Evolutionary conservation across 1,284 basidiomycete genomes (phyloP).

Genomic region (Fomes fomentarius): DNA sequence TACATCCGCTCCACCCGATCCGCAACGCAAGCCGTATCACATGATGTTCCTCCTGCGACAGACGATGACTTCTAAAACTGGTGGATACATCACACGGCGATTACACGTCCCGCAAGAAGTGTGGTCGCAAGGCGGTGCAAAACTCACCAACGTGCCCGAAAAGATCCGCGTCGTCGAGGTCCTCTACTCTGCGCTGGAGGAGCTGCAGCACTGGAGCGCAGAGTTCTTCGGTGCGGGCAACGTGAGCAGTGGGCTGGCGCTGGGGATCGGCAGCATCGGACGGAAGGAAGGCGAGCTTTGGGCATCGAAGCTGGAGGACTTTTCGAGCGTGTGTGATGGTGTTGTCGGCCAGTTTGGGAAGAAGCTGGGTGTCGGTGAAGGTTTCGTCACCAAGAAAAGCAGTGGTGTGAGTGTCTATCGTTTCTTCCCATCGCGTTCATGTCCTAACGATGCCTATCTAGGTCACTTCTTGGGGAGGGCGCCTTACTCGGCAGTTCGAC

Average conservation of each 20-base stretch:
- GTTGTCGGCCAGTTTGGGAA: constrained; percentile 85
- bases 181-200: constrained; percentile 75
- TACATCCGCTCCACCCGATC: constrained; percentile 67
- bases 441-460: constrained; percentile 34
- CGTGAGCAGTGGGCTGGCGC: constrained; percentile 70
- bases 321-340: constrained; percentile 79
- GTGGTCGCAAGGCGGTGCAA: constrained; percentile 89
- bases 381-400: constrained; percentile 81
- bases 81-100: constrained; percentile 86
- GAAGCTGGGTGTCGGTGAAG: constrained; percentile 87
- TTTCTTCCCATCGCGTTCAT: constrained; percentile 6
- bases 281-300: constrained; percentile 75
- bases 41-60: constrained; percentile 81
- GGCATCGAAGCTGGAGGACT: constrained; percentile 71
- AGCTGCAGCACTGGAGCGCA: constrained; percentile 66
- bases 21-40: constrained; percentile 87
- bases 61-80: constrained; percentile 83
- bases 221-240: constrained; percentile 79
- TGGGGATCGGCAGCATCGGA: constrained; percentile 72
- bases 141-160: constrained; percentile 78
- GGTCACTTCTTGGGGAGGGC: constrained; percentile 77
- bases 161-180: constrained; percentile 87
- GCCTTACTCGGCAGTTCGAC: constrained; percentile 83
- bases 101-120: constrained; percentile 89
- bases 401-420: constrained; percentile 52